A percentile compares a stretch with the other conserved stretches of the same genome.
Evolutionary conservation across 2,329 filamentous ascomycete species (phyloP).

Genomic region (Kalmusia sp.): DNA sequence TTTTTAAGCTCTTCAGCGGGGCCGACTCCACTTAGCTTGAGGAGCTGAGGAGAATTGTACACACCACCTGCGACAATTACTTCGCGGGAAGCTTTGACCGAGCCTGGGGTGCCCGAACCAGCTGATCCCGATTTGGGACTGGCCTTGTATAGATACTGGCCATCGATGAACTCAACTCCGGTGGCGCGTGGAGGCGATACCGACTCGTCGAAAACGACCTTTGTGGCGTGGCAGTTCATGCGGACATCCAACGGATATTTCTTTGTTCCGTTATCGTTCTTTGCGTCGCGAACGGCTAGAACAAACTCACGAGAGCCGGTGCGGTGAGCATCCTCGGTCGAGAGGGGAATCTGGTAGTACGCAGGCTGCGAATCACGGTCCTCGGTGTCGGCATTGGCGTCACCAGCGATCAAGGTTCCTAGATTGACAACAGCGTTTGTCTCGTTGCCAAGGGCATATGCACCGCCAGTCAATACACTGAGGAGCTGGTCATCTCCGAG

Average conservation of each 20-base stretch:
- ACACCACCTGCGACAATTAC: conserved; percentile 51
- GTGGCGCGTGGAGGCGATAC: conserved; percentile 3
- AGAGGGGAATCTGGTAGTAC: conserved; percentile 66
- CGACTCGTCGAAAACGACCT: conserved; percentile 13
- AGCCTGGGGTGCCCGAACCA: conserved; percentile 27
- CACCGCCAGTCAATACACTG: conserved; percentile 59
- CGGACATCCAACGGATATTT: conserved; percentile 65
- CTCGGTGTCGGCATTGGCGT: conserved; percentile 58
- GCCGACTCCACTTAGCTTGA: conserved; percentile 68
- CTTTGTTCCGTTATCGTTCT: conserved; percentile 58
- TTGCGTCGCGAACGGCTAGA: conserved; percentile 57
- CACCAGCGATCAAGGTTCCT: conserved; percentile 50
- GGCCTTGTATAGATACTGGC: conserved; percentile 4
- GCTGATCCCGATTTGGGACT: conserved; percentile 47
- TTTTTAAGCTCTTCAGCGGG: conserved; percentile 58
- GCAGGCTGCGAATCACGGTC: conserved; percentile 56
- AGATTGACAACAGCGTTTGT: conserved; percentile 43
- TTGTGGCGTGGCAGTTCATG: conserved; percentile 60
- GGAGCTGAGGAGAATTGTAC: conserved; percentile 68
- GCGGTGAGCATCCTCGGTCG: conserved; percentile 57
- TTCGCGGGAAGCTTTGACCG: conserved; percentile 12
- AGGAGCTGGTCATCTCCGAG: conserved; percentile 61
- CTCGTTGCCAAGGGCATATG: conserved; percentile 57
- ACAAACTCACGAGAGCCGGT: conserved; percentile 65
- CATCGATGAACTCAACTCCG: conserved; percentile 6